Evolutionary conservation across 108 stramenopile genomes (phyloP).

Genomic region (Fragilariopsis cylindrus): DNA sequence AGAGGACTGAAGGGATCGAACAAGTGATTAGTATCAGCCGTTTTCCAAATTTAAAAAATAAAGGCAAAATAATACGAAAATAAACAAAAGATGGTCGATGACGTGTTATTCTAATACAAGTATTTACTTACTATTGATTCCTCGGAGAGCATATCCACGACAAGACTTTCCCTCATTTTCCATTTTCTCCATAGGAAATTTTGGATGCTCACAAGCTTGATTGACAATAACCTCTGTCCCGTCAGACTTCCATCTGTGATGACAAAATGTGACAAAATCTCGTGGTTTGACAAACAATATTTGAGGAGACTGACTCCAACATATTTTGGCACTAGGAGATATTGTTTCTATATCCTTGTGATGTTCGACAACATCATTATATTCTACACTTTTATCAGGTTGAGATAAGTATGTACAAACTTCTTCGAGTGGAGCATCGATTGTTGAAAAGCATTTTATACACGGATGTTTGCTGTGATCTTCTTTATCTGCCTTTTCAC

Average conservation of each 20-base stretch:
- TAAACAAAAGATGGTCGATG: background rate
- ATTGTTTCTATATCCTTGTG: slow-evolving; percentile 62
- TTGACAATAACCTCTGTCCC: slow-evolving; percentile 84
- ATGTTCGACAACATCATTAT: slow-evolving; percentile 76
- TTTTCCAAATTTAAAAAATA: background rate
- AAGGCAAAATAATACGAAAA: slow-evolving; percentile 3
- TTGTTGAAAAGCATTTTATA: slow-evolving; percentile 61
- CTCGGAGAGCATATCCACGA: slow-evolving; percentile 82
- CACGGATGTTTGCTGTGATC: slow-evolving; percentile 72
- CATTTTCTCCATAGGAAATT: slow-evolving; percentile 45
- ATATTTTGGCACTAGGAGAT: slow-evolving; percentile 66
- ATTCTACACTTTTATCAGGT: slow-evolving; percentile 52
- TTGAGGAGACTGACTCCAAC: slow-evolving; percentile 75
- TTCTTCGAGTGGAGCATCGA: slow-evolving; percentile 81
- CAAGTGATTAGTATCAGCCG: background rate
- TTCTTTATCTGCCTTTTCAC: slow-evolving; percentile 40
- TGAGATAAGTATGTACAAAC: slow-evolving; percentile 79
- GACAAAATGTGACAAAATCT: slow-evolving; percentile 84
- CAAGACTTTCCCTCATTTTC: slow-evolving; percentile 63
- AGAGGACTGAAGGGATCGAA: slow-evolving; percentile 42
- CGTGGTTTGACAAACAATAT: slow-evolving; percentile 82
- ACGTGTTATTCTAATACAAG: background rate
- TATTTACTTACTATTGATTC: slow-evolving; percentile 61
- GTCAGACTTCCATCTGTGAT: slow-evolving; percentile 81
- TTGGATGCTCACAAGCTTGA: slow-evolving; percentile 78